Conservation (phyloP, 2,329 filamentous ascomycete species). For the Aurifilum marmelostoma region DNA sequence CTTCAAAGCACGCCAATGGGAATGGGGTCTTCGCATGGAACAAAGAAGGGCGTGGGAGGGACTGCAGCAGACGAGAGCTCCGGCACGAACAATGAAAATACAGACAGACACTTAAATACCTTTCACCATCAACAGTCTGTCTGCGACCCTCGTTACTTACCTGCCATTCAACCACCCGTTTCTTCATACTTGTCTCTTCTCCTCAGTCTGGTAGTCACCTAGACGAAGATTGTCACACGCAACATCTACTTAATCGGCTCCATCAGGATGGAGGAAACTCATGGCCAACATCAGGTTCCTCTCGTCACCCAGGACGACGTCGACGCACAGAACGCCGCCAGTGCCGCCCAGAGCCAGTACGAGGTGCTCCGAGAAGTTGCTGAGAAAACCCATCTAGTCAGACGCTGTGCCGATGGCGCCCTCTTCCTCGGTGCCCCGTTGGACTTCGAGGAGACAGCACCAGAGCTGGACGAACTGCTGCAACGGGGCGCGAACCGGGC, state of each 20-base stretch:
- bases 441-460: conserved; percentile 26
- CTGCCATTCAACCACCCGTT: neutral
- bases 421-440: conserved; percentile 40
- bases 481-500: conserved; percentile 36
- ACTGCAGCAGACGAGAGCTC: neutral
- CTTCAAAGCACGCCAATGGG: neutral
- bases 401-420: conserved; percentile 37
- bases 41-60: neutral
- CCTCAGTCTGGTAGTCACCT: neutral
- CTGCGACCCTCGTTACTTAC: neutral
- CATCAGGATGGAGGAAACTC: neutral
- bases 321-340: neutral
- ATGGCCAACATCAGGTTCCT: neutral
- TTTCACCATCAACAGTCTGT: neutral
- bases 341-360: neutral
- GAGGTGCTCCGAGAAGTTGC: conserved; percentile 29
- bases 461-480: conserved; percentile 34
- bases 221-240: neutral
- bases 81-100: conserved; percentile 1
- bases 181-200: neutral
- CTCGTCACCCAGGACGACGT: conserved; percentile 13
- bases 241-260: neutral
- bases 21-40: neutral
- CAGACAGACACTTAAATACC: neutral
- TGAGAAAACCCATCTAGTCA: conserved; percentile 40